Conservation (phyloP, 768 basidiomycete species). For the Suillus decipiens region DNA sequence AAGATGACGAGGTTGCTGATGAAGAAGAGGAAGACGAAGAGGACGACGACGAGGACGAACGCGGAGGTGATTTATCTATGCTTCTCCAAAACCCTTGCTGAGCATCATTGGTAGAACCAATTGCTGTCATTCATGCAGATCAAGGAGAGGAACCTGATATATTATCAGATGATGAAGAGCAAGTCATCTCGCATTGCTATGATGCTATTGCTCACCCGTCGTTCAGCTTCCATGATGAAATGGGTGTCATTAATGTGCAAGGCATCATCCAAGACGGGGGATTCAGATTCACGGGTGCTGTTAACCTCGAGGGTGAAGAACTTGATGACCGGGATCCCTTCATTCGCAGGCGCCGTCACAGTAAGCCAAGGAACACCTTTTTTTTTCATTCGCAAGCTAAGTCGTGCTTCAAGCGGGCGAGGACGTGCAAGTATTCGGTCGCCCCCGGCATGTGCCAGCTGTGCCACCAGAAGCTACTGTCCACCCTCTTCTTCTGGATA, state of each 20-base stretch:
- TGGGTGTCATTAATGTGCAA: slow-evolving; percentile 39
- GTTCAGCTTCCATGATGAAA: slow-evolving; percentile 41
- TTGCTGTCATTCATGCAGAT: slow-evolving; percentile 63
- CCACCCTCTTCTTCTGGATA: slow-evolving; percentile 81
- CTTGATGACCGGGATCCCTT: slow-evolving; percentile 46
- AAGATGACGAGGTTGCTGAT: slow-evolving; percentile 41
- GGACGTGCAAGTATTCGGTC: slow-evolving; percentile 63
- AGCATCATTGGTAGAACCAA: slow-evolving; percentile 38
- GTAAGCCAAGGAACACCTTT: slow-evolving; percentile 9
- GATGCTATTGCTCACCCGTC: slow-evolving; percentile 19
- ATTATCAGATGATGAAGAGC: slow-evolving; percentile 70
- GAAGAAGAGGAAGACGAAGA: slow-evolving; percentile 59
- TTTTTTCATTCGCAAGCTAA: slow-evolving; percentile 8
- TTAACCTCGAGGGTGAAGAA: slow-evolving; percentile 46
- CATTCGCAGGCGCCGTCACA: slow-evolving; percentile 53
- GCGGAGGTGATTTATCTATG: slow-evolving; percentile 18
- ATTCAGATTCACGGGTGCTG: slow-evolving; percentile 56
- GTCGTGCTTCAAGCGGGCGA: slow-evolving; percentile 44
- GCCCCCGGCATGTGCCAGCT: slow-evolving; percentile 50
- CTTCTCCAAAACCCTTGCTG: slow-evolving; percentile 1
- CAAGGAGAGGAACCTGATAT: slow-evolving; percentile 63
- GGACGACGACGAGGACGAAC: slow-evolving; percentile 58
- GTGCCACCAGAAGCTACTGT: slow-evolving; percentile 69
- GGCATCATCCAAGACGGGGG: slow-evolving; percentile 46
- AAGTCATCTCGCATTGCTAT: slow-evolving; percentile 23